Conservation (phyloP, 768 basidiomycete species). For the Suillus variegatus region DNA sequence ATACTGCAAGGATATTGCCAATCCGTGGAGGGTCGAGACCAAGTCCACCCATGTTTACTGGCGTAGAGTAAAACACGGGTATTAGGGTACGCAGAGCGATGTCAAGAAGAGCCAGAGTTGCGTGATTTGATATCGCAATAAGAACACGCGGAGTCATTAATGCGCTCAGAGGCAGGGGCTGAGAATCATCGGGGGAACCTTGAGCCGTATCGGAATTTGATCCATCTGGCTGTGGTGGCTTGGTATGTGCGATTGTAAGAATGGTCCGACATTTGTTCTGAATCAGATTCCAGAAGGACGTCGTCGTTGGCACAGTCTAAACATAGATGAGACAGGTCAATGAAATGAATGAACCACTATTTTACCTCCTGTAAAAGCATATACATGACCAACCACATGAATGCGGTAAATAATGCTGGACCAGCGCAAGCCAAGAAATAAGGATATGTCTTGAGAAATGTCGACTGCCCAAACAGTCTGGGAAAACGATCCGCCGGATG, state of each 20-base stretch:
- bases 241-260: background rate
- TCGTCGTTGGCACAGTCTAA: conserved; percentile 5
- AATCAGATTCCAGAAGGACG: conserved; percentile 31
- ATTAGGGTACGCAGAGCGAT: conserved; percentile 53
- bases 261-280: conserved; percentile 29
- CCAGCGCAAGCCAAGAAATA: conserved; percentile 70
- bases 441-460: conserved; percentile 61
- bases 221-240: background rate
- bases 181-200: background rate
- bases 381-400: conserved; percentile 48
- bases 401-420: conserved; percentile 50
- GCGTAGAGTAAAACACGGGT: conserved; percentile 24
- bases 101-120: conserved; percentile 57
- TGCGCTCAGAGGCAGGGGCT: conserved; percentile 43
- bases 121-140: conserved; percentile 58
- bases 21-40: conserved; percentile 17
- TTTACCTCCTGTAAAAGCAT: conserved; percentile 53
- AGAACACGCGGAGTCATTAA: conserved; percentile 53
- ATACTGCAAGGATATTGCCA: conserved; percentile 18
- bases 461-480: conserved; percentile 47
- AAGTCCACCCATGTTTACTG: conserved; percentile 17
- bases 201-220: background rate
- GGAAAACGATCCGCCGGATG: conserved; percentile 66
- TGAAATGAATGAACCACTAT: background rate
- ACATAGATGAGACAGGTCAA: background rate